Conservation (phyloP, 1,139 yeast species). For the Hyphopichia fennica region DNA sequence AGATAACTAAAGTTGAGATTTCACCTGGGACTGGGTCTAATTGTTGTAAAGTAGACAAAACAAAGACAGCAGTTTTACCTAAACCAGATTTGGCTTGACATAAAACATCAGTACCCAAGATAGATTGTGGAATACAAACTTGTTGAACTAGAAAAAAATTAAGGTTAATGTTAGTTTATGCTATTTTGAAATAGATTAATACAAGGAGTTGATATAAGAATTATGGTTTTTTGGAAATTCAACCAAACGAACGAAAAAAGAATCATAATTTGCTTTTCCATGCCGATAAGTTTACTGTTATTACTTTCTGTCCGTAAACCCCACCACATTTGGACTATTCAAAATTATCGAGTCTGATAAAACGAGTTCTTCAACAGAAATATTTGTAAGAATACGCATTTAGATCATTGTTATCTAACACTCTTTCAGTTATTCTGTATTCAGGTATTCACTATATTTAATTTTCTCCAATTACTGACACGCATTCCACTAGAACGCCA, state of each 20-base stretch:
- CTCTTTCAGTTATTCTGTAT: too few relatives aligned
- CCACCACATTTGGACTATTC: too few relatives aligned
- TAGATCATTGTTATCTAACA: too few relatives aligned
- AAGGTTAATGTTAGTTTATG: conserved; percentile 7
- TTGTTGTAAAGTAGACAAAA: conserved; percentile 93
- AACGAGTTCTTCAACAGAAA: too few relatives aligned
- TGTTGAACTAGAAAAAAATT: conserved; percentile 76
- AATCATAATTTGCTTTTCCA: background rate
- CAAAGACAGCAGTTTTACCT: conserved; percentile 98
- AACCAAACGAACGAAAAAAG: too few relatives aligned
- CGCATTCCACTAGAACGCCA: too few relatives aligned
- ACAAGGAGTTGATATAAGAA: background rate
- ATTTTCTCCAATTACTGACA: too few relatives aligned
- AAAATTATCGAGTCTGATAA: too few relatives aligned
- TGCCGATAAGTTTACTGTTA: background rate
- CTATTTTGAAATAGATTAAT: background rate
- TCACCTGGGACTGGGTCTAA: conserved; percentile 98
- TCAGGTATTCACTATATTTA: too few relatives aligned
- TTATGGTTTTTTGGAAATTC: background rate
- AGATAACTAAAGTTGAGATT: conserved; percentile 87
- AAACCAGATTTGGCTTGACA: conserved; percentile 99
- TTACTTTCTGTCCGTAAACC: background rate
- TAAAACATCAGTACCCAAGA: conserved; percentile 94
- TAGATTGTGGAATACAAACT: conserved; percentile 97
- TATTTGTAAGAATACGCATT: too few relatives aligned